phyloP scores from a whole-genome alignment of 1,284 basidiomycete species.

The Cryptococcus sp. region DNA sequence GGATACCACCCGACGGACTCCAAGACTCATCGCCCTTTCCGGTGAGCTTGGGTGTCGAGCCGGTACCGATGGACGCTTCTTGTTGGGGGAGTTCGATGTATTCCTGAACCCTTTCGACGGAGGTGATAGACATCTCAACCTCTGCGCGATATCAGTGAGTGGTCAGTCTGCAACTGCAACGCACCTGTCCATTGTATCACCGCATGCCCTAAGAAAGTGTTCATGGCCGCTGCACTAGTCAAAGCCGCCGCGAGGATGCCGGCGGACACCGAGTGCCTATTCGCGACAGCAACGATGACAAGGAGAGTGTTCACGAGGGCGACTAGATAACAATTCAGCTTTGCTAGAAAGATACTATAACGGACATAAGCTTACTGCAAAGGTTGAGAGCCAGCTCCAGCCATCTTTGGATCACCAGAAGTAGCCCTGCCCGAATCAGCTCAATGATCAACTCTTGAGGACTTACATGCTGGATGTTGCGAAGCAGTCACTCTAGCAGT shows the following conservation, averaged over 20 bases:
- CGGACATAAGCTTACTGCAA: conserved; percentile 6
- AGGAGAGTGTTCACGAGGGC: conserved; percentile 20
- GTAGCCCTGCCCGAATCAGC: conserved; percentile 13
- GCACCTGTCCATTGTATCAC: conserved; percentile 23
- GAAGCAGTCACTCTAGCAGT: conserved; percentile 20
- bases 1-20: conserved; percentile 50
- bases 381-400: conserved; percentile 22
- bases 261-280: conserved; percentile 10
- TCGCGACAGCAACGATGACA: conserved; percentile 20
- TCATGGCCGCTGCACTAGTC: conserved; percentile 15
- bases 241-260: conserved; percentile 27
- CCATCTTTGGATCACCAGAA: conserved; percentile 23
- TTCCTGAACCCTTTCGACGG: conserved; percentile 82
- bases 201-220: not conserved
- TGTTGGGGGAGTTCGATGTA: conserved; percentile 69
- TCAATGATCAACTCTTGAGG: not conserved
- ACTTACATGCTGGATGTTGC: conserved; percentile 23
- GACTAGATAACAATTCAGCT: conserved; percentile 5
- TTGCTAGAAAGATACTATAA: not conserved
- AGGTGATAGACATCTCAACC: conserved; percentile 57
- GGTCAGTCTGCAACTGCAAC: not conserved
- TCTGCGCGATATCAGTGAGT: conserved; percentile 6
- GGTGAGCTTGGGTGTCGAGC: conserved; percentile 19
- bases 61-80: conserved; percentile 66
- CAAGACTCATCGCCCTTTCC: conserved; percentile 59